Conservation (phyloP, 257 asterid species). For the Striga asiatica region DNA sequence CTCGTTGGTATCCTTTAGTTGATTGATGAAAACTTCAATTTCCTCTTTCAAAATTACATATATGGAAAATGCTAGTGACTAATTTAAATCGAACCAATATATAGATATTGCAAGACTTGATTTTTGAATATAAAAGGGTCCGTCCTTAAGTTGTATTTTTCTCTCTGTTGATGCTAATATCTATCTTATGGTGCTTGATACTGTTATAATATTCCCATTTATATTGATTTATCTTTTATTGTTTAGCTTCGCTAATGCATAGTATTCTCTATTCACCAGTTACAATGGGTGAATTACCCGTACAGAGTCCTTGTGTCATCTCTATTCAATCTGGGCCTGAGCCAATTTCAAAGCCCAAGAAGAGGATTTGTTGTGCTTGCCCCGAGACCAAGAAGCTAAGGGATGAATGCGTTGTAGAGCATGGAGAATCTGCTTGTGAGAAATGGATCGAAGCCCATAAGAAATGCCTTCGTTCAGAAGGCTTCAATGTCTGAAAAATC, state of each 20-base stretch:
- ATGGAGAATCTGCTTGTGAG: constrained; percentile 59
- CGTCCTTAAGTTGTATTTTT: no score
- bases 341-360: constrained; percentile 50
- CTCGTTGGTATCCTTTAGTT: no score
- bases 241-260: background rate
- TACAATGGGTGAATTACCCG: constrained; percentile 42
- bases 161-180: no score
- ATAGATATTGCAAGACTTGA: no score
- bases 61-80: no score
- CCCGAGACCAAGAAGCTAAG: constrained; percentile 72
- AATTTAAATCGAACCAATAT: no score
- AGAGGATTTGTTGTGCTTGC: constrained; percentile 85
- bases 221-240: background rate
- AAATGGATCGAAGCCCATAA: constrained; percentile 75
- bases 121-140: no score
- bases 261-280: background rate
- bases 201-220: no score
- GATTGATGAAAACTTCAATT: no score
- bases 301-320: constrained; percentile 25
- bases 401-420: constrained; percentile 67
- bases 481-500: constrained; percentile 56
- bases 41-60: no score
- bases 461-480: constrained; percentile 76
- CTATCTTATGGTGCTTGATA: no score
- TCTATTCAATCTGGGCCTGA: constrained; percentile 24